Conservation (phyloP, 2,329 filamentous ascomycete genomes). For the Pseudogymnoascus sp. region DNA sequence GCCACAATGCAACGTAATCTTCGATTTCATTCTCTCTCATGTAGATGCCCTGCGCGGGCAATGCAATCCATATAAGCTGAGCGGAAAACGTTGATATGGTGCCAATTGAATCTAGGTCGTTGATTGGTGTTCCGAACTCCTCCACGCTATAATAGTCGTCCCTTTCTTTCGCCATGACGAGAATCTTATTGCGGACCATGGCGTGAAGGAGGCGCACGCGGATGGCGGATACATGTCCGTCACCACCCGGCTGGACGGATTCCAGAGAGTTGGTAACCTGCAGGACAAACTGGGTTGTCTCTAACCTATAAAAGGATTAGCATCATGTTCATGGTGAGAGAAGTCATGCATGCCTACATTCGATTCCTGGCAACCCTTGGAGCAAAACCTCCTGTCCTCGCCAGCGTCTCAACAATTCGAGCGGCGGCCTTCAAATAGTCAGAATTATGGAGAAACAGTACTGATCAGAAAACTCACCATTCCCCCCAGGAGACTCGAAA, state of each 20-base stretch:
- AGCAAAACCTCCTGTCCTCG: conserved; percentile 60
- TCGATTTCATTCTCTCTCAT: conserved; percentile 48
- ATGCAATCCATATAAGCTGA: conserved; percentile 53
- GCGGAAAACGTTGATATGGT: conserved; percentile 60
- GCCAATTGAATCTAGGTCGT: conserved; percentile 57
- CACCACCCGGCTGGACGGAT: conserved; percentile 54
- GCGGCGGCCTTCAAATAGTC: conserved; percentile 35
- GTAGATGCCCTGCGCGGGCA: conserved; percentile 58
- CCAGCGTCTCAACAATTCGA: conserved; percentile 58
- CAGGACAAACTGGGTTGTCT: conserved; percentile 37
- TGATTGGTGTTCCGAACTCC: conserved; percentile 56
- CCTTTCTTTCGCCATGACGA: conserved; percentile 45
- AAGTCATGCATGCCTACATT: neutral
- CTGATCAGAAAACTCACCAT: conserved; percentile 15
- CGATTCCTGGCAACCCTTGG: conserved; percentile 52
- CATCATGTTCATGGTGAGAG: neutral
- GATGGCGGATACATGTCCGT: conserved; percentile 54
- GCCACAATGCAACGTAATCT: conserved; percentile 63
- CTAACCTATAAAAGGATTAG: conserved; percentile 36
- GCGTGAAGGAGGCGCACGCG: conserved; percentile 61
- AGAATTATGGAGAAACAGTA: neutral
- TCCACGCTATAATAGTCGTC: conserved; percentile 55
- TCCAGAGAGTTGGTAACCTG: conserved; percentile 55
- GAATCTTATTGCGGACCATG: conserved; percentile 55
- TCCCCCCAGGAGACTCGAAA: conserved; percentile 34